A percentile compares a stretch with the other conserved stretches of the same genome.
Evolutionary conservation across 176 grass and related monocot species (phyloP).

Genomic region (Triticum turgidum): DNA sequence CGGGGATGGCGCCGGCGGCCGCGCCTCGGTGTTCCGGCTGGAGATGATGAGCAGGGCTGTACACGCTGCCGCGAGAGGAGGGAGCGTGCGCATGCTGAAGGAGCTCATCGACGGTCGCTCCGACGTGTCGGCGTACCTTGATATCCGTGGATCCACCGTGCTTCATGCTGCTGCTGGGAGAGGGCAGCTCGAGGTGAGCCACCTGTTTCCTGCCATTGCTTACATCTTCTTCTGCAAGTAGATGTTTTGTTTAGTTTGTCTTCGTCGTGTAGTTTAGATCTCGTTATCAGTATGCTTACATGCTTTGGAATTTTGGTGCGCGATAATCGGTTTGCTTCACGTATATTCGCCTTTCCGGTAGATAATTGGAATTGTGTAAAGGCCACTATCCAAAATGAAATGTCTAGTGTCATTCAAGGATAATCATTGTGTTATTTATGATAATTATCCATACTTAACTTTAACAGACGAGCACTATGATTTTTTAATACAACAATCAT

Average conservation of each 20-base stretch:
- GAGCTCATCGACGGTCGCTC: constrained; percentile 55
- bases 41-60: constrained; percentile 87
- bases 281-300: neutral
- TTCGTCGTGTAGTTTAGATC: neutral
- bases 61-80: constrained; percentile 79
- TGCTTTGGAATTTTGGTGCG: neutral
- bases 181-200: constrained; percentile 82
- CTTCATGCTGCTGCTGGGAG: constrained; percentile 78
- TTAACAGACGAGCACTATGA: neutral
- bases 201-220: constrained; percentile 7
- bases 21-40: constrained; percentile 47
- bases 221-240: neutral
- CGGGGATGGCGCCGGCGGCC: constrained; percentile 17
- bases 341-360: neutral
- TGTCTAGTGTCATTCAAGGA: neutral
- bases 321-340: neutral
- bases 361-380: neutral
- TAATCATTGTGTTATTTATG: neutral
- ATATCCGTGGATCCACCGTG: constrained; percentile 75
- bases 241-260: neutral
- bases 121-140: constrained; percentile 57
- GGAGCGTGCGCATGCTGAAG: constrained; percentile 67
- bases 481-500: neutral
- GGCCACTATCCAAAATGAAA: neutral
- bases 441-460: neutral